A percentile compares a stretch with the other conserved stretches of the same genome.
These are phyloP conservation scores for Fomitopsis pinicola DNA, from an alignment of 1,284 basidiomycete species.

Conservation along the genomic window DNA sequence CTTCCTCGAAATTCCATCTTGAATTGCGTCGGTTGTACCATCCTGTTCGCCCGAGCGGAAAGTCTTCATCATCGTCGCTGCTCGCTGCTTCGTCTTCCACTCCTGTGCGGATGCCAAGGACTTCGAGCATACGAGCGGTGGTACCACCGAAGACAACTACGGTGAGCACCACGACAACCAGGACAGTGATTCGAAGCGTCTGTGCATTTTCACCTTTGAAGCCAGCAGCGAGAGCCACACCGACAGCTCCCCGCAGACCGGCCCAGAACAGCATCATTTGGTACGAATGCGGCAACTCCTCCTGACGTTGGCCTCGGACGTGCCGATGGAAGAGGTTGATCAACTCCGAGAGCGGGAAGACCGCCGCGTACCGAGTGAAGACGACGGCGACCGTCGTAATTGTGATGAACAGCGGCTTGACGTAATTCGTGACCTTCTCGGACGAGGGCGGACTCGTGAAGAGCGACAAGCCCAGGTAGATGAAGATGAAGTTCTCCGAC, in stretches of 20 bases:
- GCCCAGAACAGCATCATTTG: slow-evolving; percentile 99
- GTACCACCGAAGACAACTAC: slow-evolving; percentile 96
- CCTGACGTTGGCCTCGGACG: slow-evolving; percentile 78
- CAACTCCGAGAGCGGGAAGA: slow-evolving; percentile 93
- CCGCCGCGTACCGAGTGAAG: slow-evolving; percentile 92
- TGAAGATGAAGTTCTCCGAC: slow-evolving; percentile 99
- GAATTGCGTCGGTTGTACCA: slow-evolving; percentile 34
- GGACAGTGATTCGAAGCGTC: slow-evolving; percentile 89
- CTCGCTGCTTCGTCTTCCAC: slow-evolving; percentile 89
- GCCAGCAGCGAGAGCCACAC: slow-evolving; percentile 93
- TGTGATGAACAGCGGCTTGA: slow-evolving; percentile 94
- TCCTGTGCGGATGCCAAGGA: slow-evolving; percentile 94
- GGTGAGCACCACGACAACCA: slow-evolving; percentile 94
- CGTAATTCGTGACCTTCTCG: slow-evolving; percentile 77
- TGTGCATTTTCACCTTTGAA: slow-evolving; percentile 91
- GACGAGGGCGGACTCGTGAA: slow-evolving; percentile 80
- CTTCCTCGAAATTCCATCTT: slow-evolving; percentile 41
- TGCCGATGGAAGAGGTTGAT: slow-evolving; percentile 91
- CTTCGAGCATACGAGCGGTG: slow-evolving; percentile 94
- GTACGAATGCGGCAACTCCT: slow-evolving; percentile 92
- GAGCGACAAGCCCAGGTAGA: slow-evolving; percentile 94
- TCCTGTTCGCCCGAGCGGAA: slow-evolving; percentile 22
- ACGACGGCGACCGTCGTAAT: slow-evolving; percentile 89
- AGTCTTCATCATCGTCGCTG: slow-evolving; percentile 77
- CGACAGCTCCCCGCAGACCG: slow-evolving; percentile 92